These are phyloP conservation scores for Suhomyces yuchorum DNA, from an alignment of 1,139 yeast genomes.

Conservation along the genomic window DNA sequence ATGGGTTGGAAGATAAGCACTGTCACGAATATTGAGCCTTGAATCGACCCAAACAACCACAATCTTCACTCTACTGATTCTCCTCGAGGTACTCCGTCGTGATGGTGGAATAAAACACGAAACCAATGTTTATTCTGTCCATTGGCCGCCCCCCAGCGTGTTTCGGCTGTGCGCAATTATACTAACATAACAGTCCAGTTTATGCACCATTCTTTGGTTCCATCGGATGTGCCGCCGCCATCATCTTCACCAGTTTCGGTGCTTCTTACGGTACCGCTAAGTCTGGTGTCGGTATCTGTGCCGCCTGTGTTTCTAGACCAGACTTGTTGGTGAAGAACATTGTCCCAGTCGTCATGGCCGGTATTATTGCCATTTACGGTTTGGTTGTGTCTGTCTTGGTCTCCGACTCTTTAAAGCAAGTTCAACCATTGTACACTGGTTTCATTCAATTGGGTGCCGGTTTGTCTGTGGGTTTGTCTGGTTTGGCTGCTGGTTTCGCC, in stretches of 20 bases:
- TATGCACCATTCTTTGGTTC: constrained; percentile 95
- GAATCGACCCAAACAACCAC: not conserved
- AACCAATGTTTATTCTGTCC: not conserved
- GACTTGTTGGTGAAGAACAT: constrained; percentile 86
- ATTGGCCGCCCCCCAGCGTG: not conserved
- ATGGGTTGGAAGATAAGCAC: not conserved
- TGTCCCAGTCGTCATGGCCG: constrained; percentile 99
- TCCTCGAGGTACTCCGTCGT: not conserved
- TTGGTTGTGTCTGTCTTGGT: constrained; percentile 95
- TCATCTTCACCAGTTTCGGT: constrained; percentile 97
- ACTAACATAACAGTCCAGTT: constrained; percentile 59
- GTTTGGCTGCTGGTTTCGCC: constrained; percentile 97
- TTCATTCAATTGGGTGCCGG: constrained; percentile 99
- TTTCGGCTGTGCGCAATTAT: constrained; percentile 7
- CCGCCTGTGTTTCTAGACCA: constrained; percentile 96
- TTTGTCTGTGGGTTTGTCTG: constrained; percentile 94
- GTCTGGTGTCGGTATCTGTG: constrained; percentile 99
- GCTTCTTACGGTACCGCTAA: constrained; percentile 99
- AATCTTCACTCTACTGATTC: not conserved
- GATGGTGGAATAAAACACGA: not conserved
- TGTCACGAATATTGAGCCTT: not conserved
- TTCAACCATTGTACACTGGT: constrained; percentile 94
- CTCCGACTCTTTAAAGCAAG: constrained; percentile 84
- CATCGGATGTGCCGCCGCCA: constrained; percentile 98
- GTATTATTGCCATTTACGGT: constrained; percentile 99